phyloP scores from a whole-genome alignment of 441 rosid genomes.

The Manihot esculenta region DNA sequence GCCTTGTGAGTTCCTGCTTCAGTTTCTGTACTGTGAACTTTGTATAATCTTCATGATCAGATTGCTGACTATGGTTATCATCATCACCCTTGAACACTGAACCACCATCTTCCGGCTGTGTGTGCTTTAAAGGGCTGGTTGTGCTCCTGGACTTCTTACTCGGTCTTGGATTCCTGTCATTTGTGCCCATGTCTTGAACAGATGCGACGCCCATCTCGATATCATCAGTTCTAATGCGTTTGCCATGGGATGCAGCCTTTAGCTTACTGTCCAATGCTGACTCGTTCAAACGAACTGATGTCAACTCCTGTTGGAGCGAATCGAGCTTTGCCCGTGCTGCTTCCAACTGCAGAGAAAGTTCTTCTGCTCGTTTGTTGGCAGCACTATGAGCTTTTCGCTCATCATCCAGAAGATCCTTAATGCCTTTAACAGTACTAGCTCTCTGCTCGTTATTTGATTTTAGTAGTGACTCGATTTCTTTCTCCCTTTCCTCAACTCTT shows the following conservation, averaged over 20 bases:
- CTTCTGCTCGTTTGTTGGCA: constrained; percentile 75
- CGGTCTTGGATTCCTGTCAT: constrained; percentile 46
- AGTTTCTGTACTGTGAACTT: constrained; percentile 80
- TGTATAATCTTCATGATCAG: constrained; percentile 65
- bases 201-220: constrained; percentile 68
- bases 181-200: constrained; percentile 51
- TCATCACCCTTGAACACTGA: constrained; percentile 62
- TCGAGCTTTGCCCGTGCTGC: constrained; percentile 82
- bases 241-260: constrained; percentile 71
- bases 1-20: constrained; percentile 85
- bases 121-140: constrained; percentile 48
- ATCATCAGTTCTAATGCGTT: constrained; percentile 66
- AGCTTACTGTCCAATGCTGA: constrained; percentile 82
- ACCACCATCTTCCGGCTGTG: constrained; percentile 67
- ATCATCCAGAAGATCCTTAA: constrained; percentile 71
- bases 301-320: constrained; percentile 76
- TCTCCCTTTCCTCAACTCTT: constrained; percentile 93
- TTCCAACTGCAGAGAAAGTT: constrained; percentile 78
- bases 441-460: constrained; percentile 78
- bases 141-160: constrained; percentile 72
- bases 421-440: constrained; percentile 75
- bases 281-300: constrained; percentile 83
- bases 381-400: constrained; percentile 84
- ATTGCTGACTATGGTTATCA: constrained; percentile 59
- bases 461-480: constrained; percentile 79